Percentiles rank a stretch among this genome's conserved stretches.
Evolutionary conservation across 2,329 filamentous ascomycete species (phyloP).

Genomic region (Colletotrichum musae): DNA sequence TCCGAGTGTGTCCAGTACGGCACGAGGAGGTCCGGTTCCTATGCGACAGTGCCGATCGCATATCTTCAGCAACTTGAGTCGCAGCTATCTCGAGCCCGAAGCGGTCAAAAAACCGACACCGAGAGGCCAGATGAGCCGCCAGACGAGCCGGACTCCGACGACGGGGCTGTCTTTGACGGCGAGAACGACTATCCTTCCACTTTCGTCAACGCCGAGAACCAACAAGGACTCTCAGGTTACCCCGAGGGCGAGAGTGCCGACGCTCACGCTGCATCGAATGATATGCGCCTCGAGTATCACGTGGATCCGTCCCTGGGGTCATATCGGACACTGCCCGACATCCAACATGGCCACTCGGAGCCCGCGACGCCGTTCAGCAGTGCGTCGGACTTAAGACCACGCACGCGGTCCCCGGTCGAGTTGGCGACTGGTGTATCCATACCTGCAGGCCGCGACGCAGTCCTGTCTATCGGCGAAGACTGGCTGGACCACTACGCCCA

Average conservation of each 20-base stretch:
- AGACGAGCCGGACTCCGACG: not conserved
- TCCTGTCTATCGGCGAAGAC: not conserved
- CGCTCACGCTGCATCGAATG: not conserved
- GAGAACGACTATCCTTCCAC: not conserved
- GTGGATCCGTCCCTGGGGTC: not conserved
- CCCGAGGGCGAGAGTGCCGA: not conserved
- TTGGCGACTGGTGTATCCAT: not conserved
- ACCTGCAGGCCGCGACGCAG: not conserved
- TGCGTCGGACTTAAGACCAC: not conserved
- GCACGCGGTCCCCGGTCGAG: not conserved
- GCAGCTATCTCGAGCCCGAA: not conserved
- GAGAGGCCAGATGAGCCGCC: not conserved
- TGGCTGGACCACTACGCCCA: constrained; percentile 7
- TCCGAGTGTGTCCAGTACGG: constrained; percentile 6
- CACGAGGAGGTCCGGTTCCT: constrained; percentile 3
- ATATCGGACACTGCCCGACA: not conserved
- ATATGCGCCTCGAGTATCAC: not conserved
- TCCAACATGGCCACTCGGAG: not conserved
- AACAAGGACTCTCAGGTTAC: not conserved
- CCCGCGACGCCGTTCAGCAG: not conserved
- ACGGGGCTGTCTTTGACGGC: not conserved
- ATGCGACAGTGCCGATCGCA: constrained; percentile 1
- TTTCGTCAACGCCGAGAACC: not conserved
- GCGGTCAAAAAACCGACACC: not conserved
- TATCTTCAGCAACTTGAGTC: constrained; percentile 2